phyloP scores from a whole-genome alignment of 2,329 filamentous ascomycete species.

The Paecilomyces niveus region DNA sequence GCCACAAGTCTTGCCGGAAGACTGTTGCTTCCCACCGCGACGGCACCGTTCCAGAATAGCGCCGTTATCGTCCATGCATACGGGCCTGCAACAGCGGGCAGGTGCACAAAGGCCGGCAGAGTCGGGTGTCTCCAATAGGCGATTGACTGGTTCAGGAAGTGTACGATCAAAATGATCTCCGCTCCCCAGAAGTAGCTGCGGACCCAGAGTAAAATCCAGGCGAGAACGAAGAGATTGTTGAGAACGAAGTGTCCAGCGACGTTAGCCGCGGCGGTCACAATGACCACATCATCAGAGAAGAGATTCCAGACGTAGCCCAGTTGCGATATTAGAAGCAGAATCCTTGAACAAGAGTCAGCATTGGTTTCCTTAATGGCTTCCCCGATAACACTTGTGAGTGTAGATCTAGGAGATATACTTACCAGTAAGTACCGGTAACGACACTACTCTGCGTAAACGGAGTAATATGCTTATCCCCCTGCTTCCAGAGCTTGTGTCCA shows the following conservation, averaged over 20 bases:
- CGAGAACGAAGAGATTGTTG: slow-evolving; percentile 76
- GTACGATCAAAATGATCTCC: slow-evolving; percentile 68
- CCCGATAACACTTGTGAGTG: background rate
- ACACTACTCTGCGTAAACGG: slow-evolving; percentile 67
- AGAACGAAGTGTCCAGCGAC: slow-evolving; percentile 79
- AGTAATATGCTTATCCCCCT: slow-evolving; percentile 60
- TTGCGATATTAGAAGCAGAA: slow-evolving; percentile 68
- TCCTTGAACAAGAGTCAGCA: slow-evolving; percentile 38
- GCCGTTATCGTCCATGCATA: slow-evolving; percentile 81
- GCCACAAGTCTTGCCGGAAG: slow-evolving; percentile 70
- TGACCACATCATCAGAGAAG: slow-evolving; percentile 58
- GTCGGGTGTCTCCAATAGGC: slow-evolving; percentile 75
- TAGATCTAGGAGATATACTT: slow-evolving; percentile 12
- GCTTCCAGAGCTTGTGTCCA: slow-evolving; percentile 64
- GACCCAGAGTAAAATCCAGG: slow-evolving; percentile 77
- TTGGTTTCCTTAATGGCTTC: background rate
- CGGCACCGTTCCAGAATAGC: slow-evolving; percentile 82
- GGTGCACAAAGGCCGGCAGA: slow-evolving; percentile 67
- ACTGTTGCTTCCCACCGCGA: slow-evolving; percentile 63
- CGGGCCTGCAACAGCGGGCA: slow-evolving; percentile 67
- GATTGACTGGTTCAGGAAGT: slow-evolving; percentile 71
- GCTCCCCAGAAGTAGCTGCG: slow-evolving; percentile 67
- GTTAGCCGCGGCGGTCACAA: slow-evolving; percentile 63
- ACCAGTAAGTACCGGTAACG: slow-evolving; percentile 69
- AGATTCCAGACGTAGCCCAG: slow-evolving; percentile 68